phyloP scores from a whole-genome alignment of 2,329 filamentous ascomycete genomes.

The Lasiodiplodia theobromae region DNA sequence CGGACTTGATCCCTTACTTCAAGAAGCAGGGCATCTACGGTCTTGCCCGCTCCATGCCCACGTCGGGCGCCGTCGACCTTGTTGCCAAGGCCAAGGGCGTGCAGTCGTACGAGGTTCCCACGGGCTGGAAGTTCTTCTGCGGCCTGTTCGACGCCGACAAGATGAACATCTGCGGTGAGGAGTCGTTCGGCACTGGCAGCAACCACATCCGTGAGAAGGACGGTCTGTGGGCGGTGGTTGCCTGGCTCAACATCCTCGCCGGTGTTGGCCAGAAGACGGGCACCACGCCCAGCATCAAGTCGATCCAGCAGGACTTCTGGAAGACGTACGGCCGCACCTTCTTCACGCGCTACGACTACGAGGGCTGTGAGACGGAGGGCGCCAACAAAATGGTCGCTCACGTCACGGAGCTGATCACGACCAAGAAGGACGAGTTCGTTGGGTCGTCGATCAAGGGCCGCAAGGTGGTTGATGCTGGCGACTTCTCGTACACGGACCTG shows the following conservation, averaged over 20 bases:
- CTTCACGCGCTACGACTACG: constrained; percentile 99
- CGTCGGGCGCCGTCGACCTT: constrained; percentile 91
- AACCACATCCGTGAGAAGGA: constrained; percentile 99
- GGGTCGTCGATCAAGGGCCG: constrained; percentile 82
- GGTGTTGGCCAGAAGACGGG: constrained; percentile 84
- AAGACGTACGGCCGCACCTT: constrained; percentile 94
- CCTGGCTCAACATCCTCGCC: constrained; percentile 98
- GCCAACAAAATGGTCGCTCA: constrained; percentile 89
- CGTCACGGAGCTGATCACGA: constrained; percentile 78
- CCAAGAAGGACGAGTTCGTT: constrained; percentile 74
- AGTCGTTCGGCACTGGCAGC: constrained; percentile 96
- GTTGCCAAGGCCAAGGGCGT: constrained; percentile 95
- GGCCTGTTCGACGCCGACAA: constrained; percentile 93
- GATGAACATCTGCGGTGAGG: constrained; percentile 97
- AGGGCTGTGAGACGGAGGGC: constrained; percentile 88
- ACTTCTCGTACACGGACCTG: constrained; percentile 99
- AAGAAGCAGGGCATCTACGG: constrained; percentile 96
- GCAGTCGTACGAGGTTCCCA: constrained; percentile 94
- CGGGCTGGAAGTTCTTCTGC: constrained; percentile 99
- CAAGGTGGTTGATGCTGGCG: constrained; percentile 87
- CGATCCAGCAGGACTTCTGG: constrained; percentile 99
- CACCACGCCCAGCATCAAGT: constrained; percentile 87
- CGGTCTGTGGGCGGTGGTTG: constrained; percentile 94
- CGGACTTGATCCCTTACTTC: constrained; percentile 97
- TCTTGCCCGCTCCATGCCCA: constrained; percentile 96